Base-by-base conservation (phyloP, 495 filamentous ascomycete genomes). In the Hypoxylon perforatum region DNA sequence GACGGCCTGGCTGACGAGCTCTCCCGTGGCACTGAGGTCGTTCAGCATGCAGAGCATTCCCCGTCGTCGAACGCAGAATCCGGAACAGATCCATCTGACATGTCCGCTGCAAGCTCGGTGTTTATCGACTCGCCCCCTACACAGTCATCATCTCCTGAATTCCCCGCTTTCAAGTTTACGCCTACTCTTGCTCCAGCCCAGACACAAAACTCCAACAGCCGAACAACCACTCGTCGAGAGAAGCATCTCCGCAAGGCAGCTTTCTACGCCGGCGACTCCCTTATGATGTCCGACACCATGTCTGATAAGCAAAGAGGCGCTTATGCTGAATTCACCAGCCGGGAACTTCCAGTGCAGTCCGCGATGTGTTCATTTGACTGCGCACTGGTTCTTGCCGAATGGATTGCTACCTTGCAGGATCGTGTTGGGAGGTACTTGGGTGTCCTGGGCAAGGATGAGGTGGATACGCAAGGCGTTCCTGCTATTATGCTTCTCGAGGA, bases 331-430 rank as follows among this genome's bases (percentile, higher is more conserved):
- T 88, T 92, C 60, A 90, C 89, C 1, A 93, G 90, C 28, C 86
- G 93, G 25, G 95, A 98, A 71, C 82, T 99, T n/a, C 94, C 95
- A 1, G 82, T 98, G 22, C 93, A 96, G 66, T 94, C 93, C 12
- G 92, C 92, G 6, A 89, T 99, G 85, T 98, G 94, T 75, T 86
- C 90, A 11, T 96, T 97, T 73, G 95, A 99, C 71, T 98, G 95
- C 70, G 91, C 93, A n/a, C 93, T 97, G 71, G 93, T 99, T 0
- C 87, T 99, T 21, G 94, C 95, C 0, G 95, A 99, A 76, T 99
- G 95, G 95, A 86, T 96, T 41, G 91, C 91, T 12, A 97, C 94
- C 0, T 90, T 99, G 9, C 95, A 99, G 76, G 93, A 97, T 75
- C 91, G 95, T 9, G 92, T 97, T 47, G 96, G 94, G 0, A 86